These are phyloP conservation scores for Kodamaea arcana DNA, from an alignment of 1,139 yeast genomes.

Conservation along the genomic window DNA sequence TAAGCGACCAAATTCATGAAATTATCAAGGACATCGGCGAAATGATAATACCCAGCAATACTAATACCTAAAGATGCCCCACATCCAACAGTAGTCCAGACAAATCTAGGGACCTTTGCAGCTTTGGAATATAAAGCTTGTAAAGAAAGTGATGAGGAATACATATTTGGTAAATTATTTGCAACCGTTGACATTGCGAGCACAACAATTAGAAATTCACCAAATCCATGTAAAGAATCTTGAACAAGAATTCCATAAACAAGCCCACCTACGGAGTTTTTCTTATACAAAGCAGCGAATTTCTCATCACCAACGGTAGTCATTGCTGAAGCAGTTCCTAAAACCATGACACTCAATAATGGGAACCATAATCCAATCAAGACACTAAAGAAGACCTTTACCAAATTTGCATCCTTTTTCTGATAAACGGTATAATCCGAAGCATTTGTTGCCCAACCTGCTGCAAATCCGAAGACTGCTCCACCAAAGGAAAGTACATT, in stretches of 20 bases:
- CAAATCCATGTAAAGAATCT: constrained; percentile 27
- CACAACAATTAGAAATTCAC: constrained; percentile 27
- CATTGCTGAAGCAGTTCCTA: constrained; percentile 31
- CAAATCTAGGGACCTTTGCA: constrained; percentile 26
- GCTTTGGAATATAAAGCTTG: constrained; percentile 28
- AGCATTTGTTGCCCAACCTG: constrained; percentile 30
- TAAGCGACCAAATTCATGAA: constrained; percentile 29
- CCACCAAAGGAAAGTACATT: constrained; percentile 24
- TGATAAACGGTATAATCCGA: constrained; percentile 31
- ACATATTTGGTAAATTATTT: constrained; percentile 29
- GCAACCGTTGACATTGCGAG: constrained; percentile 27
- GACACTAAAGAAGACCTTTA: constrained; percentile 25
- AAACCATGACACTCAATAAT: constrained; percentile 21
- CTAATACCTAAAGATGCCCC: constrained; percentile 25
- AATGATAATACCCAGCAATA: constrained; percentile 31
- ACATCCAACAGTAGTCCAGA: constrained; percentile 29
- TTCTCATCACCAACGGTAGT: constrained; percentile 17
- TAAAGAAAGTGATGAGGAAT: constrained; percentile 24
- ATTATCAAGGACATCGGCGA: constrained; percentile 25
- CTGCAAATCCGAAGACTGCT: constrained; percentile 26
- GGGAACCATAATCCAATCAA: constrained; percentile 27
- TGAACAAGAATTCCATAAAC: constrained; percentile 26
- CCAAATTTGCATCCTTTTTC: constrained; percentile 21
- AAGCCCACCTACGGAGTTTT: constrained; percentile 27
- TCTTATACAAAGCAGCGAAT: constrained; percentile 17